These are phyloP conservation scores for Hemileccinum rubropunctum DNA, from an alignment of 768 basidiomycete species.

Conservation along the genomic window DNA sequence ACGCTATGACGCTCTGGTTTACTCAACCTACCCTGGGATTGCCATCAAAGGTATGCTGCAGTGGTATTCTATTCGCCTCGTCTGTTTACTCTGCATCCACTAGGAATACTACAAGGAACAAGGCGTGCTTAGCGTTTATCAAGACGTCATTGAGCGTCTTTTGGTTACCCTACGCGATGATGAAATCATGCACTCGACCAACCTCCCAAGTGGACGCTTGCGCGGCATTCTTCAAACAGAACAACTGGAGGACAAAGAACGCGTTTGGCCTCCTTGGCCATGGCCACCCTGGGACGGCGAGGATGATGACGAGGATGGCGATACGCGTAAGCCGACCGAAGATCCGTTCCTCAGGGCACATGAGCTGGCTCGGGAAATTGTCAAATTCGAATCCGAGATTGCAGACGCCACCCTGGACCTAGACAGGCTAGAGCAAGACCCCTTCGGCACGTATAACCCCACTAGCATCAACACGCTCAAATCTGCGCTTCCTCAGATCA, in stretches of 20 bases:
- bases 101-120: constrained; percentile 91
- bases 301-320: constrained; percentile 46
- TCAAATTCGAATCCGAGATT: constrained; percentile 75
- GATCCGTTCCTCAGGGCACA: constrained; percentile 46
- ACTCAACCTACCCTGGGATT: constrained; percentile 79
- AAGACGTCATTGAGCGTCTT: constrained; percentile 62
- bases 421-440: constrained; percentile 75
- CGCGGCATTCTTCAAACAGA: constrained; percentile 35
- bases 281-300: constrained; percentile 84
- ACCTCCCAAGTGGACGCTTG: constrained; percentile 13
- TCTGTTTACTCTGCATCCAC: neutral
- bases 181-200: constrained; percentile 21
- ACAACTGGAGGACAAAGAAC: constrained; percentile 32
- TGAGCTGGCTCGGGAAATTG: constrained; percentile 65
- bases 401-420: constrained; percentile 79
- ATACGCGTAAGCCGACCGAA: constrained; percentile 32
- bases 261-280: constrained; percentile 76
- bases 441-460: constrained; percentile 88
- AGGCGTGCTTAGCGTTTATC: constrained; percentile 65
- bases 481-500: constrained; percentile 66
- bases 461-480: constrained; percentile 67
- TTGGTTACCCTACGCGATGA: constrained; percentile 57
- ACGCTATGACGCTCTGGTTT: constrained; percentile 83
- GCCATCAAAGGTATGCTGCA: constrained; percentile 68
- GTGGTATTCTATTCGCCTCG: neutral